phyloP scores from a whole-genome alignment of 352 stramenopile species.

The Bremia lactucae region DNA sequence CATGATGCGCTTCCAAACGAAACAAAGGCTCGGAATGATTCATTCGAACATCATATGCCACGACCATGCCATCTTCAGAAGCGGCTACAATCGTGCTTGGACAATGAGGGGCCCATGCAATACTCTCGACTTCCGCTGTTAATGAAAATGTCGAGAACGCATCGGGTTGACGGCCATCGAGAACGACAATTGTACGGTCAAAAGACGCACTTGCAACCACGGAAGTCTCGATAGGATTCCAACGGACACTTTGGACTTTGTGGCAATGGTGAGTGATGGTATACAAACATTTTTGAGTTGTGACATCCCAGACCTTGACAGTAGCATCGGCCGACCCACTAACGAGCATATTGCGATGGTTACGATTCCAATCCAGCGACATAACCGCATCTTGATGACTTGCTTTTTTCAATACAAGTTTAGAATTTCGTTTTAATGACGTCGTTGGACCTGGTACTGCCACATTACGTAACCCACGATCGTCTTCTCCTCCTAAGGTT shows the following conservation, averaged over 20 bases:
- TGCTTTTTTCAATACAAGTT: constrained; percentile 75
- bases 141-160: constrained; percentile 78
- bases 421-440: constrained; percentile 53
- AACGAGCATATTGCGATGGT: constrained; percentile 94
- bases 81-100: constrained; percentile 89
- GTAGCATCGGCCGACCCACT: constrained; percentile 96
- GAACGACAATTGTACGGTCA: constrained; percentile 89
- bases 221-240: constrained; percentile 93
- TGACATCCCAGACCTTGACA: constrained; percentile 95
- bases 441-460: constrained; percentile 77
- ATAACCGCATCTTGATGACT: constrained; percentile 98
- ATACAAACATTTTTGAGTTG: constrained; percentile 86
- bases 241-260: constrained; percentile 96
- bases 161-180: constrained; percentile 86
- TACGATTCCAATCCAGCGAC: constrained; percentile 95
- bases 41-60: constrained; percentile 92
- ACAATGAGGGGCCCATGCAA: constrained; percentile 90
- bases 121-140: constrained; percentile 81
- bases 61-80: constrained; percentile 91
- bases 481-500: constrained; percentile 90
- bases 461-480: constrained; percentile 68
- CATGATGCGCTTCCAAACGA: constrained; percentile 87
- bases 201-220: constrained; percentile 93
- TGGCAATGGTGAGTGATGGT: constrained; percentile 97
- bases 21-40: constrained; percentile 89